A percentile compares a stretch with the other conserved stretches of the same genome.
phyloP scores from a whole-genome alignment of 2,329 filamentous ascomycete genomes.

The Venturia aucupariae region DNA sequence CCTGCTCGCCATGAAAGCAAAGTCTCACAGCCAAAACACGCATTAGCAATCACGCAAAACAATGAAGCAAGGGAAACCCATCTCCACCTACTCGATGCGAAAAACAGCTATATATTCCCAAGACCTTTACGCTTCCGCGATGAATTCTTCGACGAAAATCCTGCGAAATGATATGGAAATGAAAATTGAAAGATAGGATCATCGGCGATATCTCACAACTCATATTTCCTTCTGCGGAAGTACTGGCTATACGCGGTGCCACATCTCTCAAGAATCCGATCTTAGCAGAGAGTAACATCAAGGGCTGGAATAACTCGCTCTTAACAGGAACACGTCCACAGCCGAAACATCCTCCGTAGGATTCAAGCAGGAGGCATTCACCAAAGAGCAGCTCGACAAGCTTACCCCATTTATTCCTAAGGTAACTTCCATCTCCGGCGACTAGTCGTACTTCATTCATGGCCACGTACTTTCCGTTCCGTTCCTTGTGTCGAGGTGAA shows the following conservation, averaged over 20 bases:
- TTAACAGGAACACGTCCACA: conserved; percentile 31
- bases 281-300: conserved; percentile 13
- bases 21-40: conserved; percentile 26
- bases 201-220: conserved; percentile 31
- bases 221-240: conserved; percentile 33
- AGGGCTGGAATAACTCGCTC: conserved; percentile 25
- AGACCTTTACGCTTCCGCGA: too few species aligned
- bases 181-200: conserved; percentile 26
- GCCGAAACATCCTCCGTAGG: conserved; percentile 37
- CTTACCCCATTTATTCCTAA: conserved; percentile 24
- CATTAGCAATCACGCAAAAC: too few species aligned
- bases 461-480: conserved; percentile 41
- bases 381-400: conserved; percentile 33
- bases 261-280: conserved; percentile 13
- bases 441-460: conserved; percentile 37
- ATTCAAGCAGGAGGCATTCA: conserved; percentile 36
- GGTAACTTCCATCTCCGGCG: conserved; percentile 23
- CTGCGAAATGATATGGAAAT: too few species aligned
- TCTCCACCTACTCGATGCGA: conserved; percentile 23
- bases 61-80: conserved; percentile 27
- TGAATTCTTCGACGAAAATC: conserved; percentile 31
- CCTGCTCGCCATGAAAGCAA: conserved; percentile 32
- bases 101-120: conserved; percentile 28
- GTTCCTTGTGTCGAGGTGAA: conserved; percentile 43
- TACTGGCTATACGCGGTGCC: conserved; percentile 21